phyloP scores from a whole-genome alignment of 2,329 filamentous ascomycete genomes.

The Cladosporium sp. region DNA sequence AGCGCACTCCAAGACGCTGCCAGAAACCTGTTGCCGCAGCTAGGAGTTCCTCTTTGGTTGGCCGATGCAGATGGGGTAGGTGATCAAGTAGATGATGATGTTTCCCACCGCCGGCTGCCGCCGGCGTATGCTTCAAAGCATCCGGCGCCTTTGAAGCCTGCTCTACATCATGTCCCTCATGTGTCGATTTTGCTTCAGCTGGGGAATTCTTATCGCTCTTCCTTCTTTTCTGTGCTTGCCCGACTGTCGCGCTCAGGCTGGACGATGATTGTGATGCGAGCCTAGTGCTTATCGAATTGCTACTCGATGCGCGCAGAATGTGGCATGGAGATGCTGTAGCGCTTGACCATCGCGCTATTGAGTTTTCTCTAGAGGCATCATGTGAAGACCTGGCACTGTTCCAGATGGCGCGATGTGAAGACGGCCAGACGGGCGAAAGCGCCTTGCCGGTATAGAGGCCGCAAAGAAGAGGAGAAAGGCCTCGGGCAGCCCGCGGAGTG shows the following conservation, averaged over 20 bases:
- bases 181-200: conserved; percentile 1
- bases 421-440: neutral
- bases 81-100: conserved; percentile 48
- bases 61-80: conserved; percentile 68
- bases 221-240: conserved; percentile 15
- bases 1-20: conserved; percentile 81
- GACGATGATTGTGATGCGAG: neutral
- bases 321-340: neutral
- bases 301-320: neutral
- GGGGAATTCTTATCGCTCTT: conserved; percentile 17
- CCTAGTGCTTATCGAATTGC: neutral
- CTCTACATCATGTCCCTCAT: conserved; percentile 21
- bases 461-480: neutral
- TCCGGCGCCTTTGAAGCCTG: conserved; percentile 21
- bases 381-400: neutral
- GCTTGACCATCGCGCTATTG: neutral
- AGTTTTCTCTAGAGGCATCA: neutral
- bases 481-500: neutral
- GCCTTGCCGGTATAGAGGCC: neutral
- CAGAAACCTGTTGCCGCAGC: conserved; percentile 90
- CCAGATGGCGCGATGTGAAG: neutral
- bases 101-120: conserved; percentile 18
- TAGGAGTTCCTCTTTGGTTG: conserved; percentile 88
- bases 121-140: conserved; percentile 27
- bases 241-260: neutral